Evolutionary conservation across 2,329 filamentous ascomycete genomes (phyloP), one percentile per base, ranked within the genome.

Genomic region (Exserohilum rostratum): DNA sequence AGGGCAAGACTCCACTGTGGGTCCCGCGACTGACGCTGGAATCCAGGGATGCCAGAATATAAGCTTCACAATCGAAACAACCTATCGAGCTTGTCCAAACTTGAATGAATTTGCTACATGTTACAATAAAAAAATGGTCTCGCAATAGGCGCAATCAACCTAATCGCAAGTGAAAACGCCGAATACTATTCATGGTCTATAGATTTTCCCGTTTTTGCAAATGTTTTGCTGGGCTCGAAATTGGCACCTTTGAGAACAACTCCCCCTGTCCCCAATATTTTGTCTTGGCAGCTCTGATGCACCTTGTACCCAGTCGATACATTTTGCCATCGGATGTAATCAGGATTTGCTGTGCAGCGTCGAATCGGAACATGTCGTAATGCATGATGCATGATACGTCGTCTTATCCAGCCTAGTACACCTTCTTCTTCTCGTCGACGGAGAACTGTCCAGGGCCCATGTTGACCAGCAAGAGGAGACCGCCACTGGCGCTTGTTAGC

Each of bases 391-490:
- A 43, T 57, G n/a, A n/a, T n/a, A n/a, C n/a, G n/a, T n/a, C n/a
- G 62, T 84, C 98, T 25, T 13, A 13, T 22, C 29, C n/a, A 25
- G 46, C 57, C 64, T 85, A 99, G 82, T 99, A 99, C 67, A 99
- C 95, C 86, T 99, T 99, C 88, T 99, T 99, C 90, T 99, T 99
- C 87, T 99, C 95, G 79, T 99, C 95, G 78, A 98, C 93, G 77
- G 90, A 96, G 83, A 98, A 90, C 78, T 96, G 93, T 61, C 95
- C 95, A 9, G 95, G 95, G 58, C 95, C 95, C 86, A 95, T 97
- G 86, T 99, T 99, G 80, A 98, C 93, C 65, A 99, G 86, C 64
- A 99, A 88, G 54, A 99, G 85, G 53, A 99, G 90, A 77, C 95
- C 95, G 62, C 95, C 95, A 64, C 85, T 86, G 57, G 38, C 46